Evolutionary conservation across 208 protist genomes (phyloP), one percentile per base, ranked within the genome.

Genomic region (Tritrichomonas foetus): DNA sequence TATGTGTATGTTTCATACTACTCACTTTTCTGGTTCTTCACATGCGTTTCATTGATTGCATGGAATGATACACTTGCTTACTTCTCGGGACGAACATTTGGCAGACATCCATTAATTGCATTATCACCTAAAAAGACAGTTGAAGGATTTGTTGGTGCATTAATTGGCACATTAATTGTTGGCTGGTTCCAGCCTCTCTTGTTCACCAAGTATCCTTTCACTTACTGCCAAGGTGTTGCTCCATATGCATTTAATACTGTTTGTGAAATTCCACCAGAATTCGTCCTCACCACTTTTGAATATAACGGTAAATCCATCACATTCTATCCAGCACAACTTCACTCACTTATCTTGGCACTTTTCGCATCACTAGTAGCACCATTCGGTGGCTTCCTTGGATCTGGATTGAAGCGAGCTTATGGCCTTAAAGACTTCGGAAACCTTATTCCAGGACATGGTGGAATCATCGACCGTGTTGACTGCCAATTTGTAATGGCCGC

Each of bases 341-440:
- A 99, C 95, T 96, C 97, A 9, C 44, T 99, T n/a, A 95, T 98
- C 33, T 95, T 99, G n/a, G 98, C 97, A 27, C 95, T 97, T 27
- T 99, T 99, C 94, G 97, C 98, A 9, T 98, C 98, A 41, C 94
- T 99, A 5, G 94, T 99, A 50, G 98, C 98, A 0, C 98, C 98
- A 30, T 99, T 99, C 96, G 98, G 98, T 50, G 98, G 98, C 36
- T 99, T 99, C 96, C 99, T 99, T 95, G 98, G 98, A 11, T 98
- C 97, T 55, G 98, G 98, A 11, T 95, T 99, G 49, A 99, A 99
- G 95, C 97, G 98, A 22, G 98, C 98, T 0, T 99, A 98, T 94
- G 97, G 98, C 64, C 96, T 99, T 41, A 99, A 99, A 95, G 98
- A 99, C 96, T 99, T 99, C 96, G 97, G 97, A 64, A 96, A 98